Evolutionary conservation across 176 grass and related monocot species (phyloP), one percentile per base, ranked within the genome.

Genomic region (Carex pumila): DNA sequence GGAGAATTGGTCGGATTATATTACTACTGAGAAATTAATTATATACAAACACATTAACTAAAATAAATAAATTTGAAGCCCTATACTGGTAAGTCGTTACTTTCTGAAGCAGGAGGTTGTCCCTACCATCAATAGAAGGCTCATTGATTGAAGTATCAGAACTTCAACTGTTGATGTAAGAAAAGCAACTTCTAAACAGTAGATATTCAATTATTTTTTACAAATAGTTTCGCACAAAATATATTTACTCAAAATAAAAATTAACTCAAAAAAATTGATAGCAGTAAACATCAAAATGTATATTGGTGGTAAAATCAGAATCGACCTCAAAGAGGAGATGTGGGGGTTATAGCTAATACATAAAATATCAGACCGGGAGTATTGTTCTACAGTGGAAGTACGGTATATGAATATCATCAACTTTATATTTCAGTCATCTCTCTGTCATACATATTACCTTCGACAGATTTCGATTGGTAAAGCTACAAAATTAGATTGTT

Each of bases 281-380:
- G n/a, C n/a, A n/a, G n/a, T n/a, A n/a, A n/a, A n/a, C n/a, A n/a
- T n/a, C n/a, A n/a, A n/a, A n/a, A n/a, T n/a, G n/a, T n/a, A n/a
- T n/a, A n/a, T n/a, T n/a, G n/a, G n/a, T n/a, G n/a, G n/a, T n/a
- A n/a, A n/a, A n/a, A n/a, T n/a, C n/a, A n/a, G n/a, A n/a, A n/a
- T n/a, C n/a, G n/a, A n/a, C 95, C 95, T 76, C 87, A 87, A 65
- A 91, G 95, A 85, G 95, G 95, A 85, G 95, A 98, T 85, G 88
- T 91, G 52, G 87, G 87, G 2, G 91, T 90, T 82, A 89, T 98
- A 84, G 87, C 88, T 83, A 91, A 95, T 69, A 89, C 84, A 79
- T 91, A 89, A 84, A 91, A 92, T 63, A 86, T 87, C 50, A 90
- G 80, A 65, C 82, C 87, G 87, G 92, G 95, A 81, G 89, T 90